Conservation (phyloP, 2,329 filamentous ascomycete genomes). For the Hypoxylon rubiginosum region DNA sequence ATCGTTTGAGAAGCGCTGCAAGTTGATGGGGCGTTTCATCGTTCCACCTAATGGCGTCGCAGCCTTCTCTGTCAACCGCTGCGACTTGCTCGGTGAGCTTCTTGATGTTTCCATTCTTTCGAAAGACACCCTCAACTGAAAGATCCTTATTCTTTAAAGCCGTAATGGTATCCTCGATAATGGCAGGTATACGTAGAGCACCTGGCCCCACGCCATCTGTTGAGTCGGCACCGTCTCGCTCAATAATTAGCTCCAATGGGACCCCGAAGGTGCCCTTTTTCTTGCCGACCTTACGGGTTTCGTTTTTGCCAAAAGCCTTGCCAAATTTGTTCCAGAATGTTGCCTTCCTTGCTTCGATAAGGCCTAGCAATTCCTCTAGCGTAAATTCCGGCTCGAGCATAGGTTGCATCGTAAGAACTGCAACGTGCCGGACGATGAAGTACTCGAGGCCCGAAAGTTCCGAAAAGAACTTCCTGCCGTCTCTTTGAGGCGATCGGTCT, state of each 20-base stretch:
- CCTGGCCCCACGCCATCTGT: constrained; percentile 96
- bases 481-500: constrained; percentile 67
- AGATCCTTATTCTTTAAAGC: constrained; percentile 99
- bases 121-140: constrained; percentile 97
- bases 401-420: constrained; percentile 94
- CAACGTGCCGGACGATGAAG: constrained; percentile 95
- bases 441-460: constrained; percentile 96
- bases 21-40: constrained; percentile 94
- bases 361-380: constrained; percentile 90
- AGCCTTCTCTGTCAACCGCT: constrained; percentile 86
- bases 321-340: constrained; percentile 99
- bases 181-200: constrained; percentile 88
- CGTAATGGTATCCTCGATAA: constrained; percentile 93
- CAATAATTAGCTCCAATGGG: constrained; percentile 87
- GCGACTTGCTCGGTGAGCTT: constrained; percentile 89
- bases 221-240: constrained; percentile 96
- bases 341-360: constrained; percentile 91
- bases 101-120: constrained; percentile 99
- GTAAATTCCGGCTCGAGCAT: constrained; percentile 90
- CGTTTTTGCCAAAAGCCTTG: constrained; percentile 89
- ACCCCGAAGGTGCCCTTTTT: constrained; percentile 97
- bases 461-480: constrained; percentile 88
- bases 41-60: constrained; percentile 86
- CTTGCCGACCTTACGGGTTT: constrained; percentile 81
- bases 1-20: constrained; percentile 93